These are phyloP conservation scores for Colletotrichum musicola DNA, from an alignment of 2,329 filamentous ascomycete species.

Conservation along the genomic window DNA sequence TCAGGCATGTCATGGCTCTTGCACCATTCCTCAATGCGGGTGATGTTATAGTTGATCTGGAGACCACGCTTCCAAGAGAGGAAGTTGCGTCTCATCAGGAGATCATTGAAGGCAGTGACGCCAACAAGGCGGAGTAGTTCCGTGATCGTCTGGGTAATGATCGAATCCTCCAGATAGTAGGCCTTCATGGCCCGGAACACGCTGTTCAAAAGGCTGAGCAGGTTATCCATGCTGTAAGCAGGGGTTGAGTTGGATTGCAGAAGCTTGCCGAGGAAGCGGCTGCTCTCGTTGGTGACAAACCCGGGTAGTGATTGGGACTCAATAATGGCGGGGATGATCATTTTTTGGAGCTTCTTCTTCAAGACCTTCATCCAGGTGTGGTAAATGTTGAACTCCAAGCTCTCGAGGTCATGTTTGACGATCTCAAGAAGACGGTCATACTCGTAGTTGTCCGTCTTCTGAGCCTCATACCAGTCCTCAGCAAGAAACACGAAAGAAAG, in stretches of 20 bases:
- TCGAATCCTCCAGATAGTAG: constrained; percentile 95
- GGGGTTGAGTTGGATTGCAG: constrained; percentile 90
- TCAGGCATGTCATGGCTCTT: constrained; percentile 99
- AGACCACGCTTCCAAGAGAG: constrained; percentile 98
- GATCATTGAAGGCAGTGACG: constrained; percentile 97
- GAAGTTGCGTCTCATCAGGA: constrained; percentile 98
- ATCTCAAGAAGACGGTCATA: constrained; percentile 98
- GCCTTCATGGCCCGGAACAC: constrained; percentile 99
- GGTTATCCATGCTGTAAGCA: constrained; percentile 99
- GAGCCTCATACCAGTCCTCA: constrained; percentile 99
- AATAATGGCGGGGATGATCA: constrained; percentile 99
- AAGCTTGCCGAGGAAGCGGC: constrained; percentile 97
- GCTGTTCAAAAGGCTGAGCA: constrained; percentile 94
- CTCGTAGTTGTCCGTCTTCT: constrained; percentile 99
- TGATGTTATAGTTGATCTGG: constrained; percentile 99
- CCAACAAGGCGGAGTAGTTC: constrained; percentile 93
- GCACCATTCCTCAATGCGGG: constrained; percentile 99
- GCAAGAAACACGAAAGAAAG: constrained; percentile 98
- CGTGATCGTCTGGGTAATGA: constrained; percentile 95
- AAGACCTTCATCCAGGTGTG: constrained; percentile 99
- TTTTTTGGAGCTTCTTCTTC: constrained; percentile 99
- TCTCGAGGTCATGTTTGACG: constrained; percentile 98
- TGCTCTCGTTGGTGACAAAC: constrained; percentile 98
- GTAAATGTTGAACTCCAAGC: constrained; percentile 99
- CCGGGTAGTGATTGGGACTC: constrained; percentile 98